These are phyloP conservation scores for Xylaria sp. DNA, from an alignment of 2,329 filamentous ascomycete genomes.

Conservation along the genomic window DNA sequence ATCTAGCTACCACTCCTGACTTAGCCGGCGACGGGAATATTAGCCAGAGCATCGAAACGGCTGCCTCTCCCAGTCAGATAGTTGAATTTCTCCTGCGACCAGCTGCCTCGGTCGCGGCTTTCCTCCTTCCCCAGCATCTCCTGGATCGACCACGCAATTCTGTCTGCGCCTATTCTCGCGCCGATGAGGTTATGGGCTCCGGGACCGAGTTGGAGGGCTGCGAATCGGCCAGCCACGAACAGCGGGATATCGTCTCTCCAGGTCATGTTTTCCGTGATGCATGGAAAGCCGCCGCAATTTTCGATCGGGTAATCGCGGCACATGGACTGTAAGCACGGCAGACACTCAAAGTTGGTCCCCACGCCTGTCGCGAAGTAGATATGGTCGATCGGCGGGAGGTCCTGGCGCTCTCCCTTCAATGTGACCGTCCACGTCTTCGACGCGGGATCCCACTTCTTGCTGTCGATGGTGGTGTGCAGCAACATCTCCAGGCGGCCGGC, in stretches of 20 bases:
- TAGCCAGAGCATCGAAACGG: constrained; percentile 52
- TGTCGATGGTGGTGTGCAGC: constrained; percentile 66
- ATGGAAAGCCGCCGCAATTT: constrained; percentile 74
- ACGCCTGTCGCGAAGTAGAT: constrained; percentile 83
- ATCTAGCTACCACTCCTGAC: too few relatives aligned
- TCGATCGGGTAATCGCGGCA: constrained; percentile 69
- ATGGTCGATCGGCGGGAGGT: constrained; percentile 69
- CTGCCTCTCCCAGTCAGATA: constrained; percentile 55
- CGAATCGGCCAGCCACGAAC: constrained; percentile 76
- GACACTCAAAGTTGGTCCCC: constrained; percentile 67
- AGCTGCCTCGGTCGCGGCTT: constrained; percentile 34
- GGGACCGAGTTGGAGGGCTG: constrained; percentile 75
- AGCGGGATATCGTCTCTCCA: constrained; percentile 79
- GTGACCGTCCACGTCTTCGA: constrained; percentile 58
- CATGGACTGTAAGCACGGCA: constrained; percentile 72
- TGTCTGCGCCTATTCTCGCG: constrained; percentile 76
- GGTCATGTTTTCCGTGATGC: constrained; percentile 79
- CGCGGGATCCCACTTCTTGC: constrained; percentile 61
- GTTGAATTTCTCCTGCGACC: constrained; percentile 46
- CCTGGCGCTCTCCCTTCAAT: constrained; percentile 55
- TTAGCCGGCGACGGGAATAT: constrained; percentile 17
- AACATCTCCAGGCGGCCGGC: constrained; percentile 65
- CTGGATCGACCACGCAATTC: constrained; percentile 76
- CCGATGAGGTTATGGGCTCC: constrained; percentile 80
- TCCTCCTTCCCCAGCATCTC: constrained; percentile 60